Base-by-base conservation (phyloP, 768 basidiomycete genomes). In the Lactifluus rugatus region DNA sequence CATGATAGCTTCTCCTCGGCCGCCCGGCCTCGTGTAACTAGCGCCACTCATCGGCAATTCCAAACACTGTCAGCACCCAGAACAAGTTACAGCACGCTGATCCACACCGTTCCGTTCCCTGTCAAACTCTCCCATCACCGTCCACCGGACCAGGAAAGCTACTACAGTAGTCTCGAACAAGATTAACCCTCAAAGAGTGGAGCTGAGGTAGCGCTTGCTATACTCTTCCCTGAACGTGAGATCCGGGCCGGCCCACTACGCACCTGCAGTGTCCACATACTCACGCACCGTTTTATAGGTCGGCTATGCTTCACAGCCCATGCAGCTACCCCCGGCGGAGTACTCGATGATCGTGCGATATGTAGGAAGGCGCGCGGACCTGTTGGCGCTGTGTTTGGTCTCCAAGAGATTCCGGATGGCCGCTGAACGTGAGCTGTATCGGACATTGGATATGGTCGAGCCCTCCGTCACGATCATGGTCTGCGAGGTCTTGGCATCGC, bases 391-490 rank as follows among this genome's bases (percentile, higher is more conserved):
- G 34, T 83, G 79, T 68, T 72, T 76, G 63, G 84, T 85, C 25
- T 83, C 77, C 58, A 80, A 74, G 65, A 68, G 69, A 14, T 84
- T 85, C 64, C 79, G 75, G 57, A 67, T 66, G 46, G 79, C 74
- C 50, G 81, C 81, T 17, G 82, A 85, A 66, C 76, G 72, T 47
- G 77, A 75, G 3, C 70, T 87, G 4, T 87, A 86, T 72, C 81
- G 78, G 61, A 81, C 79, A 1, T 69, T 86, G 16, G 73, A 75
- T 58, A 67, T 83, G 66, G 70, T 69, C 46, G 73, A 76, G 56
- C 65, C 72, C 32, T 64, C 66, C 53, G 66, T 71, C 44, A 76
- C 76, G 6, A 68, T 72, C n/a, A 58, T 68, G 17, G 68, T 84
- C 14, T 83, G 82, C 68, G 63, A 66, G 19, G 71, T 80, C 19